phyloP scores from a whole-genome alignment of 176 grass and related monocot genomes.

The Zea luxurians region DNA sequence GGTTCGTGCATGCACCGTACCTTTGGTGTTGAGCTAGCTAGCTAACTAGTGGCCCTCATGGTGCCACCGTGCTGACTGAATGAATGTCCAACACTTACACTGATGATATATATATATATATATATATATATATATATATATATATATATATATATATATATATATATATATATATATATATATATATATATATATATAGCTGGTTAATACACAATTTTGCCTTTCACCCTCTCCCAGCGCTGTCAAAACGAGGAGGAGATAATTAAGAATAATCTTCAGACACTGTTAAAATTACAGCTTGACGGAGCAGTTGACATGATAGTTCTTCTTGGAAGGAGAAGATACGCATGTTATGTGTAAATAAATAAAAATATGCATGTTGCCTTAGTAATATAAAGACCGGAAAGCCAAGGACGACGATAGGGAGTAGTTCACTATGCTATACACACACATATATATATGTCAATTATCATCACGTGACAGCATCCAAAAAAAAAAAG shows the following conservation, averaged over 20 bases:
- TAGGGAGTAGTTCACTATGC: background rate
- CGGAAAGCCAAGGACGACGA: background rate
- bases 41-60: background rate
- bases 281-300: background rate
- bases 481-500: background rate
- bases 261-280: background rate
- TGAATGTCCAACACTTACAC: background rate
- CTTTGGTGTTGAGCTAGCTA: background rate
- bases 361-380: background rate
- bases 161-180: too few species aligned
- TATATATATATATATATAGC: background rate
- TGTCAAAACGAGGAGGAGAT: background rate
- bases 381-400: background rate
- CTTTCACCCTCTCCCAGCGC: background rate
- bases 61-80: constrained; percentile 14
- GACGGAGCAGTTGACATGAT: background rate
- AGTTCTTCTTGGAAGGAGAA: background rate
- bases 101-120: background rate
- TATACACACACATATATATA: background rate
- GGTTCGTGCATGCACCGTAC: background rate
- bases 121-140: too few species aligned
- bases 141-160: too few species aligned
- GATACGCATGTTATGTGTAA: background rate
- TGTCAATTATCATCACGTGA: background rate
- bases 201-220: background rate